Percentiles rank a stretch among this genome's conserved stretches.
These are phyloP conservation scores for Carex scoparia DNA, from an alignment of 176 grass and related monocot genomes.

Conservation along the genomic window DNA sequence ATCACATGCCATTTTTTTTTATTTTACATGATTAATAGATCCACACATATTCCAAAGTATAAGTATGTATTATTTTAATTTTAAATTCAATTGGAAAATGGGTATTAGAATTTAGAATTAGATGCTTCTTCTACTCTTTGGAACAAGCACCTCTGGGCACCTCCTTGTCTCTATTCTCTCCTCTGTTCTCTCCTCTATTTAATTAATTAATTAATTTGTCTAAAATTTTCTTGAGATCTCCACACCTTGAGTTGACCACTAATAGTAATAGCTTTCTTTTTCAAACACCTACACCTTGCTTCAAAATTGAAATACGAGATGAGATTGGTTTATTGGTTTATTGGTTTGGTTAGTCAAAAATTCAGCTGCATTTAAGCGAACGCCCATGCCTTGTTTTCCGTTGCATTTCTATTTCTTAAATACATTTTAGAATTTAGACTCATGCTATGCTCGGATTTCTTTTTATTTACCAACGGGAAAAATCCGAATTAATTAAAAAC, in stretches of 20 bases:
- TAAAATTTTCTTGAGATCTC: slow-evolving; percentile 27
- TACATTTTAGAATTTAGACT: too few species aligned
- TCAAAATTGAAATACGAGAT: background rate
- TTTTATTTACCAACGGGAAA: too few species aligned
- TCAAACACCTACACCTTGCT: background rate
- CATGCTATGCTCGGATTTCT: too few species aligned
- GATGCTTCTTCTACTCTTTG: slow-evolving; percentile 79
- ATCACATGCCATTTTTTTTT: slow-evolving; percentile 14
- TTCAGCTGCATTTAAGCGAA: background rate
- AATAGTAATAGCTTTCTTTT: background rate
- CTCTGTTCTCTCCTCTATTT: background rate
- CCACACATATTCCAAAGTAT: slow-evolving; percentile 38
- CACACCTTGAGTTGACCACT: background rate
- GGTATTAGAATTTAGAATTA: slow-evolving; percentile 34
- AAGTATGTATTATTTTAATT: background rate
- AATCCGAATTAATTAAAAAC: too few species aligned
- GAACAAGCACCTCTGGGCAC: slow-evolving; percentile 25
- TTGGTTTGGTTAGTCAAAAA: background rate
- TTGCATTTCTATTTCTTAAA: background rate
- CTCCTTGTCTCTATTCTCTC: slow-evolving; percentile 25
- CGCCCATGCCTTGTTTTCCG: background rate
- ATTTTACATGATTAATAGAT: slow-evolving; percentile 27
- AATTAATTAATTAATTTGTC: slow-evolving; percentile 24
- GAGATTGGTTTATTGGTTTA: background rate
- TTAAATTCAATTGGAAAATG: slow-evolving; percentile 26